These are phyloP conservation scores for Russula lepida DNA, from an alignment of 768 basidiomycete species.

Conservation along the genomic window DNA sequence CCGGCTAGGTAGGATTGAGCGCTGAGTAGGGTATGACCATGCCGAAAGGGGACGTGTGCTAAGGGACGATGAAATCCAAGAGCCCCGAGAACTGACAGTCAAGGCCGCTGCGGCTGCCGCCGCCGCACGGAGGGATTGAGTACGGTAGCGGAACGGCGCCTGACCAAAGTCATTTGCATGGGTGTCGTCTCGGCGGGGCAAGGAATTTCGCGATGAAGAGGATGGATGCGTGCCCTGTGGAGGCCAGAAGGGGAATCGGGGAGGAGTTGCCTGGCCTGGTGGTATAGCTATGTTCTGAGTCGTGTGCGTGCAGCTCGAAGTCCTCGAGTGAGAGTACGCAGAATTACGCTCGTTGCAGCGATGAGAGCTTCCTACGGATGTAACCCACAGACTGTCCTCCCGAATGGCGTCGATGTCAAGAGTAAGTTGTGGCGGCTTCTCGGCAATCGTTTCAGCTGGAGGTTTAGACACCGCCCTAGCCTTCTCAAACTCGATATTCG, in stretches of 20 bases:
- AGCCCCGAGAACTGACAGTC: conserved; percentile 57
- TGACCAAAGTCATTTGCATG: conserved; percentile 40
- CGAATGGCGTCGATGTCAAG: conserved; percentile 67
- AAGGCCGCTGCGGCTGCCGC: conserved; percentile 25
- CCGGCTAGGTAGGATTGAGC: conserved; percentile 23
- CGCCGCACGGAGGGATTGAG: conserved; percentile 33
- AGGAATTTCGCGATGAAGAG: conserved; percentile 43
- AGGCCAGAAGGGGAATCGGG: conserved; percentile 55
- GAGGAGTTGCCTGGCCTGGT: conserved; percentile 25
- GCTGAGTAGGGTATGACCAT: conserved; percentile 59
- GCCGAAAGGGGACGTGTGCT: conserved; percentile 49
- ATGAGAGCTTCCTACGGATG: conserved; percentile 49
- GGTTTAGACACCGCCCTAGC: conserved; percentile 31
- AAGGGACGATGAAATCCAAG: conserved; percentile 63
- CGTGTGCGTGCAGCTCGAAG: conserved; percentile 37
- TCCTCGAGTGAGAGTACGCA: conserved; percentile 67
- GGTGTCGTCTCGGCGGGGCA: conserved; percentile 39
- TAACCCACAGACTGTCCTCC: conserved; percentile 77
- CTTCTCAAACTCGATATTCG: conserved; percentile 45
- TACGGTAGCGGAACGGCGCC: conserved; percentile 49
- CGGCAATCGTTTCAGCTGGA: conserved; percentile 36
- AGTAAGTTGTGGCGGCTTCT: conserved; percentile 44
- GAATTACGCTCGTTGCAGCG: conserved; percentile 37
- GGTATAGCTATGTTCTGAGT: conserved; percentile 31
- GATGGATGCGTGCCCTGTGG: conserved; percentile 30